Conservation (phyloP, 2,329 filamentous ascomycete species). For the Epichloe bromicola region DNA sequence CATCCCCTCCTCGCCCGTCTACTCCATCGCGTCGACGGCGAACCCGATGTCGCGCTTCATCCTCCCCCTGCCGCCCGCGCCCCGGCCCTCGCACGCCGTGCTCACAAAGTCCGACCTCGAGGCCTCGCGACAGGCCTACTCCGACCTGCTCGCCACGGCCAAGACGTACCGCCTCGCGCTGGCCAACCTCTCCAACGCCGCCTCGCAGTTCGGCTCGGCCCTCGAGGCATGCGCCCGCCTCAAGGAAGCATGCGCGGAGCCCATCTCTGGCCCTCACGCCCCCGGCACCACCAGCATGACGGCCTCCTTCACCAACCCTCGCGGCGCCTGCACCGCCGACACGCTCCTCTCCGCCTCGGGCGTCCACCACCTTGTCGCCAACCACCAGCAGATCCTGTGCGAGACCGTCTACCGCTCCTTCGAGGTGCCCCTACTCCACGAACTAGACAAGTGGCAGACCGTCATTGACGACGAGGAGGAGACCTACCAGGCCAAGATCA, state of each 20-base stretch:
- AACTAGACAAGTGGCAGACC: constrained; percentile 51
- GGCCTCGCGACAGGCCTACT: constrained; percentile 48
- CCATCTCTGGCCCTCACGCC: constrained; percentile 26
- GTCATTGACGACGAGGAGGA: constrained; percentile 53
- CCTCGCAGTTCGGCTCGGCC: constrained; percentile 50
- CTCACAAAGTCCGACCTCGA: constrained; percentile 52
- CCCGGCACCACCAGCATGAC: constrained; percentile 25
- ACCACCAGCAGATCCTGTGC: constrained; percentile 56
- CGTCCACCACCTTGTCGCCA: constrained; percentile 54
- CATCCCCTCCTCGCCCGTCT: constrained; percentile 49
- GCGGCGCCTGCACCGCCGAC: constrained; percentile 47
- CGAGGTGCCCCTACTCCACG: constrained; percentile 56
- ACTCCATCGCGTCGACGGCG: constrained; percentile 49
- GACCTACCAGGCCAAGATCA: constrained; percentile 42
- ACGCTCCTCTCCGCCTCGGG: constrained; percentile 48
- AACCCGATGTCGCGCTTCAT: constrained; percentile 46
- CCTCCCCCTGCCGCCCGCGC: constrained; percentile 45
- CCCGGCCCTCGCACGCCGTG: constrained; percentile 42
- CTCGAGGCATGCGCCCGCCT: constrained; percentile 55
- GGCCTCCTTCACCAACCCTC: constrained; percentile 32
- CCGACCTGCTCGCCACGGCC: constrained; percentile 46
- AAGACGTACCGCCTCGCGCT: constrained; percentile 52
- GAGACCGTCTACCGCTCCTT: constrained; percentile 57
- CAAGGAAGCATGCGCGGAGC: constrained; percentile 51
- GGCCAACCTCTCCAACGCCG: constrained; percentile 44